These are phyloP conservation scores for Vigna trinervia DNA, from an alignment of 306 rosid genomes.

Conservation along the genomic window DNA sequence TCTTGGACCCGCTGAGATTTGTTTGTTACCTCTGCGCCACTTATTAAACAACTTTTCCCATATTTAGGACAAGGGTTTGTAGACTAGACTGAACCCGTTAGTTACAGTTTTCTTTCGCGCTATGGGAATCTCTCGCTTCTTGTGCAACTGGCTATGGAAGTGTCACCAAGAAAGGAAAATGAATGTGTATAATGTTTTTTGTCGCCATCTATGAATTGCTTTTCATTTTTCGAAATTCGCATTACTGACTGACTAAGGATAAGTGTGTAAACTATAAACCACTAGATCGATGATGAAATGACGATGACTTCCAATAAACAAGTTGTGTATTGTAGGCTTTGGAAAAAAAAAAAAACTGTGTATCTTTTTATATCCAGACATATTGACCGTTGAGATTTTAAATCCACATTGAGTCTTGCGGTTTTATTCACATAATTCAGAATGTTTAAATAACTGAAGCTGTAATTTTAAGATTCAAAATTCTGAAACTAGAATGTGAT, in stretches of 20 bases:
- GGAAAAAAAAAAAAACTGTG: not conserved
- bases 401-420: too few species aligned
- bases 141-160: not conserved
- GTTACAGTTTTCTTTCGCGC: not conserved
- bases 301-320: too few species aligned
- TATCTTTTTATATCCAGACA: not conserved
- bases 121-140: not conserved
- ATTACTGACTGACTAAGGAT: not conserved
- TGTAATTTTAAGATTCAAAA: too few species aligned
- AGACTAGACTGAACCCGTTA: not conserved
- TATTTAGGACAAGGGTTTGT: not conserved
- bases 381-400: too few species aligned
- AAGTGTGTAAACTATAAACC: not conserved
- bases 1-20: constrained; percentile 65
- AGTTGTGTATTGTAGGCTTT: not conserved
- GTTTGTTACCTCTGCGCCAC: not conserved
- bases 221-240: not conserved
- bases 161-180: not conserved
- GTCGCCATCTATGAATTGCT: not conserved
- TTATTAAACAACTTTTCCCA: not conserved
- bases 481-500: too few species aligned
- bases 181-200: not conserved
- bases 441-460: too few species aligned
- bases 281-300: not conserved
- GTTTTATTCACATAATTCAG: too few species aligned